Base-by-base conservation (phyloP, 2,329 filamentous ascomycete genomes). In the Xylariaceae sp. region DNA sequence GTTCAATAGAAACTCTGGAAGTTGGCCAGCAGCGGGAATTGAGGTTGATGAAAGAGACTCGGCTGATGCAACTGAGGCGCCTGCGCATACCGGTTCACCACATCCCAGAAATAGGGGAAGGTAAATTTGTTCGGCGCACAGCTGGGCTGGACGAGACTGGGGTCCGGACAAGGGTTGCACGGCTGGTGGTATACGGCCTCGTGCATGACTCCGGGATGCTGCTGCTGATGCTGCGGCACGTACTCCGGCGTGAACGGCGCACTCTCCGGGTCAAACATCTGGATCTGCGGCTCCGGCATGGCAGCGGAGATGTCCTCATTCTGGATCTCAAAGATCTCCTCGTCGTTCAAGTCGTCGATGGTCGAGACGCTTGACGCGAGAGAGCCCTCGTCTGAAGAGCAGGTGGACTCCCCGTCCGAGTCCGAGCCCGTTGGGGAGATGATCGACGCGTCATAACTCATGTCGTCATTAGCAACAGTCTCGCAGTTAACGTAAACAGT, bases 351-450 rank as follows among this genome's bases (percentile, higher is more conserved):
- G 60, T 83, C 80, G 56, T 81, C 79, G 55, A 82, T 75, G 55
- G 77, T 81, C 10, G 81, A 81, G 37, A 74, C 77, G 64, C 76
- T 80, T n/a, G 82, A 84, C 17, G 77, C 77, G 23, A 84, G 75
- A 18, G 82, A 84, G 34, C 80, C 82, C 64, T 82, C 79, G 65
- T 84, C 80, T 6, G 82, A 83, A 34, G 75, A 77, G 65, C 74
- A 77, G 51, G 71, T 74, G 17, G 77, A 79, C 53, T 73, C 76
- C 13, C 71, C 72, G 53, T 76, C 75, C 17, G 74, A 75, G 62
- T 73, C 73, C 23, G 78, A 80, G 2, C 78, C 76, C 15, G 76
- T 73, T n/a, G 80, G 79, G 1, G 82, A 83, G 51, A 80, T 73
- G 51, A 80, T 73, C 34, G 80, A 76, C 23, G 72, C 72, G 52